Percentiles rank a stretch among this genome's conserved stretches.
These are phyloP conservation scores for Oemleria cerasiformis DNA, from an alignment of 306 rosid genomes.

Conservation along the genomic window DNA sequence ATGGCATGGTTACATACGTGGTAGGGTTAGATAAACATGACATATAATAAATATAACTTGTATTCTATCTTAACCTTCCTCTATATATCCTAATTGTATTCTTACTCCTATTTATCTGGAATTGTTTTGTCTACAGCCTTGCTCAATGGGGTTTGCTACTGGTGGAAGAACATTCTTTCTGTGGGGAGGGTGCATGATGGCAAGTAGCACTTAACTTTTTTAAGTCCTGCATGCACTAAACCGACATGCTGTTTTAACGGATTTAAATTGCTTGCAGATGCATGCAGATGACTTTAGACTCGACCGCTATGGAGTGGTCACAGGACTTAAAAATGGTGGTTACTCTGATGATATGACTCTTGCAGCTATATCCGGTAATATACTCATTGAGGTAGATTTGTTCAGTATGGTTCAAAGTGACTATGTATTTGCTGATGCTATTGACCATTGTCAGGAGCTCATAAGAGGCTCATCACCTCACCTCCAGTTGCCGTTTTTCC, in stretches of 20 bases:
- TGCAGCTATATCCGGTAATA: constrained; percentile 86
- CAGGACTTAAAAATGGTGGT: constrained; percentile 89
- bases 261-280: constrained; percentile 62
- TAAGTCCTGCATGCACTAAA: constrained; percentile 11
- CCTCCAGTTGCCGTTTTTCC: constrained; percentile 98
- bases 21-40: background rate
- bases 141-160: constrained; percentile 99
- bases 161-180: constrained; percentile 97
- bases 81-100: background rate
- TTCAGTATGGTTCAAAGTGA: background rate
- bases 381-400: constrained; percentile 1
- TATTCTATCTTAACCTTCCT: background rate
- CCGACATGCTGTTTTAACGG: constrained; percentile 20
- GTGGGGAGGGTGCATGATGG: constrained; percentile 99
- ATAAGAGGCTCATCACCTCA: constrained; percentile 82
- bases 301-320: constrained; percentile 73
- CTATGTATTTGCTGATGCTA: constrained; percentile 20
- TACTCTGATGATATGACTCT: constrained; percentile 99
- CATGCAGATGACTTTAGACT: constrained; percentile 88
- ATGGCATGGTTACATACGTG: background rate
- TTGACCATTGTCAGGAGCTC: constrained; percentile 58
- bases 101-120: constrained; percentile 8
- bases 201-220: constrained; percentile 42
- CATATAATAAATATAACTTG: background rate
- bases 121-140: constrained; percentile 60